phyloP scores from a whole-genome alignment of 306 rosid genomes.

The Cucurbita moschata region DNA sequence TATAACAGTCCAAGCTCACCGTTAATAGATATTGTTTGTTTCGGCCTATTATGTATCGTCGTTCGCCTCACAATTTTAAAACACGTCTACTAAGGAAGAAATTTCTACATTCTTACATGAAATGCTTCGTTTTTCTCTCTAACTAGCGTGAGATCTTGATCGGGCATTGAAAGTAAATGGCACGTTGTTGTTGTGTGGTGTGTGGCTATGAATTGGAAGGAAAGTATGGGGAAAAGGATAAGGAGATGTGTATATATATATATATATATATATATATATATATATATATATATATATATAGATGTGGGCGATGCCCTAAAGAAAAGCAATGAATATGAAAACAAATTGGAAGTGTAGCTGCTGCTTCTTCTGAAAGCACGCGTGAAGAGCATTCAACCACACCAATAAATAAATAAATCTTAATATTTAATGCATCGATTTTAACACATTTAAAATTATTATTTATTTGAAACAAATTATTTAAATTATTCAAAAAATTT shows the following conservation, averaged over 20 bases:
- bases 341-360: neutral
- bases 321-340: neutral
- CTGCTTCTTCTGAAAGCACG: neutral
- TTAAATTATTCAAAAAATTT: too few relatives aligned
- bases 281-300: neutral
- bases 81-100: too few relatives aligned
- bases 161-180: neutral
- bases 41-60: too few relatives aligned
- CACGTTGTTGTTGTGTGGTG: neutral
- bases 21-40: too few relatives aligned
- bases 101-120: too few relatives aligned
- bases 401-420: neutral
- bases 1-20: too few relatives aligned
- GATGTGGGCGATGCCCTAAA: neutral
- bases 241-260: neutral
- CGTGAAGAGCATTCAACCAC: neutral
- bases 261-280: neutral
- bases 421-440: too few relatives aligned
- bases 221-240: neutral
- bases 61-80: too few relatives aligned
- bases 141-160: too few relatives aligned
- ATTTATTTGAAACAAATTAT: too few relatives aligned
- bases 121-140: too few relatives aligned
- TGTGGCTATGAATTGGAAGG: neutral
- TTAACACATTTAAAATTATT: too few relatives aligned